Evolutionary conservation across 2,329 filamentous ascomycete species (phyloP), one percentile per base, ranked within the genome.

Genomic region (Penicillium sp.): DNA sequence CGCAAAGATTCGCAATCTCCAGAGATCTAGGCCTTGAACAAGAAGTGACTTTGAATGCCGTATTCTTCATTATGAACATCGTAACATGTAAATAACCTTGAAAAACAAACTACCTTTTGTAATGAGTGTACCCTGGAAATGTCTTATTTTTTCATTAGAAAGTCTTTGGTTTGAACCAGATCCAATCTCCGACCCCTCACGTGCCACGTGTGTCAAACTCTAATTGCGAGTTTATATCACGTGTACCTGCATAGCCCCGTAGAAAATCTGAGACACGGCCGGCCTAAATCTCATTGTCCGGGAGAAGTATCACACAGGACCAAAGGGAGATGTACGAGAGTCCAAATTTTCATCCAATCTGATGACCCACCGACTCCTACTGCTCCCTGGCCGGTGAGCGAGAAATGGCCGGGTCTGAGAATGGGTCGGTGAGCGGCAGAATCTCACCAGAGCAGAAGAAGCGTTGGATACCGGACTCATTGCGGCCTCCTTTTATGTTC

Each of bases 401-500:
- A 39, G 35, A 19, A 39, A 39, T 39, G 35, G 9, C 35, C 35
- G 35, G 35, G 35, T 39, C 35, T 39, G 35, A 39, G 35, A 19
- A 19, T 39, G 35, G 35, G 19, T 19, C 35, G 10, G 35, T 19
- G n/a, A 19, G 35, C 35, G 35, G 35, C 33, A 44, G 29, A 39
- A 45, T 13, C 27, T 27, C 53, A 29, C 7, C 39, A 16, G n/a
- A 35, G 4, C 26, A 42, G 16, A 26, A n/a, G 21, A 51, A 35
- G 21, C 22, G 26, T 22, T 60, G 58, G 58, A 22, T 60, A n/a
- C 58, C 58, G 26, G 43, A 29, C 22, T 59, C 59, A 27, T 44
- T 65, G 33, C 55, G 57, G 29, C 48, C 54, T 4, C 54, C 52
- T 9, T 65, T 53, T 49, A 50, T 65, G 8, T 29, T 59, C 49